Conservation (phyloP, 257 asterid genomes). For the Solanum etuberosum region DNA sequence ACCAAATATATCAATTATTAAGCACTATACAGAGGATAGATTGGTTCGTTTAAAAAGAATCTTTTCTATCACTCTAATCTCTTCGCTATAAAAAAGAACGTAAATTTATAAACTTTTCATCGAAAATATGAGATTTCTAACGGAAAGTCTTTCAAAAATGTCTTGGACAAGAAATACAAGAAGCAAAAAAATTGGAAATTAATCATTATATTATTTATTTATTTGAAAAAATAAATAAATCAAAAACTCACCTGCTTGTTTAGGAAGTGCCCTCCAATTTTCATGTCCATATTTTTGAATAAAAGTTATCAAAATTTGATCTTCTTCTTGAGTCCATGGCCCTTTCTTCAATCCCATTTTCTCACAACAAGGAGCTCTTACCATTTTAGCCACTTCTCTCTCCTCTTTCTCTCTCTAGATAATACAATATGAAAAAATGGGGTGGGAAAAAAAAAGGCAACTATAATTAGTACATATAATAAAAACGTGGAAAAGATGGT, state of each 20-base stretch:
- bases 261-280: slow-evolving; percentile 36
- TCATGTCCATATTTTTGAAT: slow-evolving; percentile 22
- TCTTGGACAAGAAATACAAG: not conserved
- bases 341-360: slow-evolving; percentile 33
- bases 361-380: slow-evolving; percentile 32
- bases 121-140: not conserved
- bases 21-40: not conserved
- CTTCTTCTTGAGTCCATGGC: slow-evolving; percentile 34
- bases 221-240: no score
- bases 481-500: not conserved
- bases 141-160: not conserved
- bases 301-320: slow-evolving; percentile 18
- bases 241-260: not conserved
- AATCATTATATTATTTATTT: no score
- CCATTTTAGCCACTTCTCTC: not conserved
- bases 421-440: not conserved
- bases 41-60: not conserved
- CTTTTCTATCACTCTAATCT: not conserved
- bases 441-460: not conserved
- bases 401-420: not conserved
- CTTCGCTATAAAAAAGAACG: not conserved
- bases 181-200: not conserved
- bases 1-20: not conserved
- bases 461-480: not conserved
- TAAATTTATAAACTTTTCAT: not conserved